These are phyloP conservation scores for Scheffersomyces segobiensis DNA, from an alignment of 1,139 yeast species.

Conservation along the genomic window DNA sequence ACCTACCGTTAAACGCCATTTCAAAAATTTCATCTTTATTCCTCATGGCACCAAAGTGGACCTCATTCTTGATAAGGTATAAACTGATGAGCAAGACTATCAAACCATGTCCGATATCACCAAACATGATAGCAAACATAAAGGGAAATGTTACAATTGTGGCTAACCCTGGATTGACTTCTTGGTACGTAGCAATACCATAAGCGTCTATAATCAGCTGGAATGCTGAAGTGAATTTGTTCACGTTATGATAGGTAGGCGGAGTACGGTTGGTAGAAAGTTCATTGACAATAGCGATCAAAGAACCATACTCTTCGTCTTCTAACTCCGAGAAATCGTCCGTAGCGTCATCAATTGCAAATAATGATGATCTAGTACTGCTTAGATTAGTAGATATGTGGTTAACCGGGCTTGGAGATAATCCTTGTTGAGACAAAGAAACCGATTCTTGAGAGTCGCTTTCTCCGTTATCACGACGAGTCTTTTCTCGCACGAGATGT, in stretches of 20 bases:
- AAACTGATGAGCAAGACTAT: conserved; percentile 62
- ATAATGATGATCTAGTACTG: conserved; percentile 50
- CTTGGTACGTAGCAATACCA: conserved; percentile 75
- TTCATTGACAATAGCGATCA: conserved; percentile 46
- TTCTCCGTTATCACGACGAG: conserved; percentile 6
- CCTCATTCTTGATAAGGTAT: conserved; percentile 61
- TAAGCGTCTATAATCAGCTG: conserved; percentile 80
- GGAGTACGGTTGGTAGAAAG: conserved; percentile 60
- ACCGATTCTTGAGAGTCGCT: conserved; percentile 21
- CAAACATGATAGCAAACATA: conserved; percentile 87
- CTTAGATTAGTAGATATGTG: conserved; percentile 16
- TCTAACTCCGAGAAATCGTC: conserved; percentile 22
- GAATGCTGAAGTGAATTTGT: conserved; percentile 74
- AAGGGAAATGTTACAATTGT: conserved; percentile 81
- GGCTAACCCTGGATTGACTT: conserved; percentile 79
- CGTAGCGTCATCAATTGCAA: conserved; percentile 47
- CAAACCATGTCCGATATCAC: conserved; percentile 82
- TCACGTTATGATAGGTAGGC: conserved; percentile 76
- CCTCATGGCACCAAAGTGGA: conserved; percentile 56
- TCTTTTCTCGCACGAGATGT: conserved; percentile 26
- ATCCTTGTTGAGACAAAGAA: conserved; percentile 15
- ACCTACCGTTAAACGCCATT: conserved; percentile 79
- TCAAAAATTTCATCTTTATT: conserved; percentile 73
- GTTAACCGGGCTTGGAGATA: conserved; percentile 5
- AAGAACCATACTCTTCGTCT: conserved; percentile 27